A percentile compares a stretch with the other conserved stretches of the same genome.
Conservation (phyloP, 352 stramenopile species). For the Pythium inflatum region DNA sequence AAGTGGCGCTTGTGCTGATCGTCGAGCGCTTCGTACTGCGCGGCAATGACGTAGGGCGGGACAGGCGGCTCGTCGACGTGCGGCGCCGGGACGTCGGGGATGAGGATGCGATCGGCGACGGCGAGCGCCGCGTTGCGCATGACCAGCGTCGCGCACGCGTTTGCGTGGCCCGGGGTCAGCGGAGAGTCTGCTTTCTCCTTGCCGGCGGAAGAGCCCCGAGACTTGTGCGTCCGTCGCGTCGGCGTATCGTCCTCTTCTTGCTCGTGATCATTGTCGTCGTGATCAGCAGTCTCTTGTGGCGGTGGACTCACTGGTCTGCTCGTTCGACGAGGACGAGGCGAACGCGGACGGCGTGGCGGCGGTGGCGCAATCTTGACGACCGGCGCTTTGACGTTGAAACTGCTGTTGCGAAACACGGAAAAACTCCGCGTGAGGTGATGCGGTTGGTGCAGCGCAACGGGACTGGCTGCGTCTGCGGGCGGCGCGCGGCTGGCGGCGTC, state of each 20-base stretch:
- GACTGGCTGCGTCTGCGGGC: neutral
- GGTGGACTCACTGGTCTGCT: neutral
- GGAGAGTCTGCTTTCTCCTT: too few relatives aligned
- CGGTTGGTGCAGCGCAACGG: constrained; percentile 14
- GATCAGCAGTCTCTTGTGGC: neutral
- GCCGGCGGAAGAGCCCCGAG: too few relatives aligned
- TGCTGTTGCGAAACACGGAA: constrained; percentile 30
- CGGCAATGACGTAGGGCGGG: constrained; percentile 58
- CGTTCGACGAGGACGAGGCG: neutral
- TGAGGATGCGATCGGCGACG: constrained; percentile 54
- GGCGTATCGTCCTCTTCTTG: too few relatives aligned
- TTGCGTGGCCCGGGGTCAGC: neutral
- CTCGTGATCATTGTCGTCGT: neutral
- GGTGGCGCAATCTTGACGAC: constrained; percentile 18
- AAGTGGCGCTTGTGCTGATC: constrained; percentile 54
- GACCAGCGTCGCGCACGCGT: constrained; percentile 59
- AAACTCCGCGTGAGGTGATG: constrained; percentile 36
- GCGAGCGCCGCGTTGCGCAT: constrained; percentile 60
- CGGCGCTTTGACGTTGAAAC: constrained; percentile 33
- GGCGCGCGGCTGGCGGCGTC: constrained; percentile 19
- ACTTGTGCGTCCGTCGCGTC: too few relatives aligned
- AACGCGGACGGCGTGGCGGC: neutral
- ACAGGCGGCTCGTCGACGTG: constrained; percentile 43
- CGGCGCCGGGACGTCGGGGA: constrained; percentile 44
- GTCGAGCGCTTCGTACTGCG: constrained; percentile 59